phyloP scores from a whole-genome alignment of 2,329 filamentous ascomycete species.

The Scolecobasidium constrictum region DNA sequence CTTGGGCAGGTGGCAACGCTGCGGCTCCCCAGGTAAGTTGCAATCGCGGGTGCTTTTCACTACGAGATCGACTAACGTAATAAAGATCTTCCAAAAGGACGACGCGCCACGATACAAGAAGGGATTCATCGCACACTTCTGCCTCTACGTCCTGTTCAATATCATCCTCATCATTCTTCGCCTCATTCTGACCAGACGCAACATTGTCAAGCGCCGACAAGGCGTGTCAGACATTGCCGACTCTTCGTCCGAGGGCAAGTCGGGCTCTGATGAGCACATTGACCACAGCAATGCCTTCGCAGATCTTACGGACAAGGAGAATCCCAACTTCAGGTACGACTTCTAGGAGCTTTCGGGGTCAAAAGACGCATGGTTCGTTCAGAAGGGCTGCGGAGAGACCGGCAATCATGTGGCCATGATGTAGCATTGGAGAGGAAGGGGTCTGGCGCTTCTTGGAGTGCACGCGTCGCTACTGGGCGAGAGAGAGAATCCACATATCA shows the following conservation, averaged over 20 bases:
- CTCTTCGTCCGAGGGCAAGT: neutral
- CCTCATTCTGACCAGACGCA: neutral
- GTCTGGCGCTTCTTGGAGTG: no score
- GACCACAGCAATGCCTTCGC: neutral
- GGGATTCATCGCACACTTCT: neutral
- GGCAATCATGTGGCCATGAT: no score
- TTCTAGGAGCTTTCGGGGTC: no score
- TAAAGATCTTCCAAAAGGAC: neutral
- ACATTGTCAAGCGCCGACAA: neutral
- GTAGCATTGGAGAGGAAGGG: no score
- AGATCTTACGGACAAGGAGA: neutral
- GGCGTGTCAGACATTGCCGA: neutral
- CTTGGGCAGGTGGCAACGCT: constrained; percentile 1
- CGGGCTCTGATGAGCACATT: neutral
- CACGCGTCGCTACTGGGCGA: no score
- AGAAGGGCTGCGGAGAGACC: no score
- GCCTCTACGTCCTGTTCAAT: neutral
- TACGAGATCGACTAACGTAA: neutral
- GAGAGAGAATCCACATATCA: no score
- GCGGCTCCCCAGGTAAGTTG: constrained; percentile 3
- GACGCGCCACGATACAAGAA: neutral
- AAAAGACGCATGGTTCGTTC: no score
- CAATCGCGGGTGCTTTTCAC: neutral
- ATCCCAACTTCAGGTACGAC: neutral
- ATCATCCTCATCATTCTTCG: neutral